Evolutionary conservation across 2,329 filamentous ascomycete species (phyloP), one percentile per base, ranked within the genome.

Genomic region (Claviceps sp.): DNA sequence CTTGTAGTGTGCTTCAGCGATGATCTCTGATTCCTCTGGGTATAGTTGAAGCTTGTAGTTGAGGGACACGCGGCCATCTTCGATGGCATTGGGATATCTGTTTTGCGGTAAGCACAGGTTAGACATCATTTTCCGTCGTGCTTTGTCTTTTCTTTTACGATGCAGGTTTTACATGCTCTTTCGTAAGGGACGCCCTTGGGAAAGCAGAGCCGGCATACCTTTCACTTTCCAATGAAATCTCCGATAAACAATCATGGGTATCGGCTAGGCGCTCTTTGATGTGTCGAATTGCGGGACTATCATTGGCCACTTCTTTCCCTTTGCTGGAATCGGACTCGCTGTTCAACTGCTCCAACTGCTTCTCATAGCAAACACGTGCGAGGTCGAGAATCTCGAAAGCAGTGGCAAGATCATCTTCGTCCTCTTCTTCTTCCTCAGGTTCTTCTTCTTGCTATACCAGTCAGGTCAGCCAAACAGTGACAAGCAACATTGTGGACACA

Each of bases 181-280:
- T 18, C 2, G 9, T 30, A 20, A 20, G 14, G 8, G 11, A 34
- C 30, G 30, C 9, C 3, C 30, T 11, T 34, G 30, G 30, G 9
- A 34, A 8, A 34, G 49, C 3, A 40, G 20, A n/a, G 40, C 2
- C 4, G 14, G 8, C 5, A 16, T 70, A 82, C 72, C 86, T 84
- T 70, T 97, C 93, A 59, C 93, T 95, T 71, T 98, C 93, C 30
- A 98, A 75, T n/a, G 87, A 94, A 56, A 98, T 96, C 69, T 98
- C 93, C 9, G 90, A 87, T 56, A 97, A 85, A 52, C 95, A 78
- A 65, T 96, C 90, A 65, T 96, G 89, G 8, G 89, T 95, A 64
- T 98, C 93, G 55, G 89, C 89, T 37, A 97, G 78, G 52, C 89
- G 82, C 68, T 95, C 88, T 68, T 89, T 90, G 62, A 90, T 74